phyloP scores from a whole-genome alignment of 2,329 filamentous ascomycete species.

The Aspergillus flavus region DNA sequence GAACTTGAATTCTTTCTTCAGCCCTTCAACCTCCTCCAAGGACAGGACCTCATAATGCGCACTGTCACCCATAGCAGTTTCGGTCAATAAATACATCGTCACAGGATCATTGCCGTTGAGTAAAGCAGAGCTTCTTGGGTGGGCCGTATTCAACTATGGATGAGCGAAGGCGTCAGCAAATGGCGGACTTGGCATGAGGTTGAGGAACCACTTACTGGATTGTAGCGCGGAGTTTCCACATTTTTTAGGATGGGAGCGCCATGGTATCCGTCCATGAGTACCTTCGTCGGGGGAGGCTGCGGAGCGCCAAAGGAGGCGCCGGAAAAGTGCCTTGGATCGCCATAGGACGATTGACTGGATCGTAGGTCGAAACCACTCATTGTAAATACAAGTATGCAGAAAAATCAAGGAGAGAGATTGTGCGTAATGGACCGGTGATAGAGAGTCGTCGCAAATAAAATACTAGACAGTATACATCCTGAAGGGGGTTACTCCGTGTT shows the following conservation, averaged over 20 bases:
- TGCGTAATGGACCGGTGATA: slow-evolving; percentile 15
- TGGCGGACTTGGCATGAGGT: not conserved
- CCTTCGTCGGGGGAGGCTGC: slow-evolving; percentile 44
- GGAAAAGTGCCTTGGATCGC: slow-evolving; percentile 42
- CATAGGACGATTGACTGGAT: slow-evolving; percentile 46
- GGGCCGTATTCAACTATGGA: slow-evolving; percentile 55
- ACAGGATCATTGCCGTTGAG: slow-evolving; percentile 61
- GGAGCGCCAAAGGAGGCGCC: slow-evolving; percentile 37
- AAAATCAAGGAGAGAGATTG: slow-evolving; percentile 4
- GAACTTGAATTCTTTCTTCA: slow-evolving; percentile 83
- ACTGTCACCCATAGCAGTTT: slow-evolving; percentile 90
- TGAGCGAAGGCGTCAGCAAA: not conserved
- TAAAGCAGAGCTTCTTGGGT: slow-evolving; percentile 40
- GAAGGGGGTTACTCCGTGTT: slow-evolving; percentile 7
- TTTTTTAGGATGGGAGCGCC: slow-evolving; percentile 59
- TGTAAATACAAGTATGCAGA: slow-evolving; percentile 14
- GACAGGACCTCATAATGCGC: slow-evolving; percentile 82
- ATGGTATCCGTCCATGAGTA: slow-evolving; percentile 62
- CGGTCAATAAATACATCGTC: slow-evolving; percentile 86
- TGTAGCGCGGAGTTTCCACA: slow-evolving; percentile 57
- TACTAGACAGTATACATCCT: slow-evolving; percentile 23
- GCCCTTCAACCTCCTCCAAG: slow-evolving; percentile 83
- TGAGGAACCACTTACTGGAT: slow-evolving; percentile 53
- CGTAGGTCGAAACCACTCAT: slow-evolving; percentile 41
- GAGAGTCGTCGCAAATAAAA: slow-evolving; percentile 4